Conservation (phyloP, 345 rosid genomes). For the Anastatica hierochuntica region DNA sequence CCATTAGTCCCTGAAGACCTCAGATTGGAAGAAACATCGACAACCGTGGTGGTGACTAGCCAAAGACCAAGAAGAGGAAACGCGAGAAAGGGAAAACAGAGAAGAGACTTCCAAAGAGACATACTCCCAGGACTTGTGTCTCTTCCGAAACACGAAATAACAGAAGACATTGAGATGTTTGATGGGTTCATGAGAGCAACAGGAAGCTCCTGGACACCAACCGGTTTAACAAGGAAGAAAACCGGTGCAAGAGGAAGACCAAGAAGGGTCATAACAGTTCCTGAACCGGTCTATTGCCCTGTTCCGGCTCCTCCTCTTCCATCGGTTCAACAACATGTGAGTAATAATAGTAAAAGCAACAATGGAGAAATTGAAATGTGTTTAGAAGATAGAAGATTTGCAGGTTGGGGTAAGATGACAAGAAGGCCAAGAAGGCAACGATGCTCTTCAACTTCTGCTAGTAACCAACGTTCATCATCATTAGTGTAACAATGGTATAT, state of each 20-base stretch:
- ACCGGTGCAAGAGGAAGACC: slow-evolving; percentile 43
- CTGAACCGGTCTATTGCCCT: no score
- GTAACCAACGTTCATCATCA: slow-evolving; percentile 23
- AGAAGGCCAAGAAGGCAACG: slow-evolving; percentile 65
- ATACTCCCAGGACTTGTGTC: slow-evolving; percentile 54
- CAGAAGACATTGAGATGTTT: slow-evolving; percentile 56
- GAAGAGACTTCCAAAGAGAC: slow-evolving; percentile 73
- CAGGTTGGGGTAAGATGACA: slow-evolving; percentile 82
- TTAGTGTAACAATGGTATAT: no score
- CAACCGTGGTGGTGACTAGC: slow-evolving; percentile 9
- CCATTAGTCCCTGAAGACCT: slow-evolving; percentile 30
- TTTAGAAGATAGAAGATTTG: slow-evolving; percentile 39
- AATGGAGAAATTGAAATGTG: slow-evolving; percentile 27
- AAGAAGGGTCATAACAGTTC: slow-evolving; percentile 18
- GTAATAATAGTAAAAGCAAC: no score
- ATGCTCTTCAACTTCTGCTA: slow-evolving; percentile 32
- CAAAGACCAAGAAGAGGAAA: slow-evolving; percentile 54
- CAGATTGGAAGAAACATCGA: slow-evolving; percentile 27
- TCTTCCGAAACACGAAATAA: slow-evolving; percentile 52
- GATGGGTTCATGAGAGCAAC: slow-evolving; percentile 65
- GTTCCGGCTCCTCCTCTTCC: no score
- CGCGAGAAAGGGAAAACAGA: slow-evolving; percentile 60
- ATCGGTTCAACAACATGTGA: slow-evolving; percentile 26
- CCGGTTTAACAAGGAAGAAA: slow-evolving; percentile 32
- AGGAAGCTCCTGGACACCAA: slow-evolving; percentile 48